Evolutionary conservation across 495 filamentous ascomycete genomes (phyloP).

Genomic region (Letharia lupina): DNA sequence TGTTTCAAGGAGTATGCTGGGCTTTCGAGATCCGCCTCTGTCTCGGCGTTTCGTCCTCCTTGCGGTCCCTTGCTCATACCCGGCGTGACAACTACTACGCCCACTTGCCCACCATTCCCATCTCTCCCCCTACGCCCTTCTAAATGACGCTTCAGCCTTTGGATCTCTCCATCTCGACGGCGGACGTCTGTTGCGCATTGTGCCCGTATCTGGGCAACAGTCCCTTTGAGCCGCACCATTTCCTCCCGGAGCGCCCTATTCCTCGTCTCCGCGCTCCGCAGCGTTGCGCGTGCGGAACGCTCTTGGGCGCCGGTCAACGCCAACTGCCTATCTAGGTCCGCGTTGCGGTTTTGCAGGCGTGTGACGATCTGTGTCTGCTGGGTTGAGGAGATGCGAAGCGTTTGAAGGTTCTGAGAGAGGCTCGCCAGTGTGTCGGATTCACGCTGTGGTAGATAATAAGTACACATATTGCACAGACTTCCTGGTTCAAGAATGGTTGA

Average conservation of each 20-base stretch:
- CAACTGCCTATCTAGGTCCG: conserved; percentile 66
- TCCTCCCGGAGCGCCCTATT: conserved; percentile 70
- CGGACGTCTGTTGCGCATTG: conserved; percentile 89
- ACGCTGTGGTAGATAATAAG: conserved; percentile 46
- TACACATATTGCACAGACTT: not conserved
- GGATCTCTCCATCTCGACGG: conserved; percentile 81
- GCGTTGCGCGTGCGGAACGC: conserved; percentile 55
- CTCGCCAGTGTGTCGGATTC: conserved; percentile 79
- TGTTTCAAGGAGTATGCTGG: conserved; percentile 65
- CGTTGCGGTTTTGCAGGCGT: conserved; percentile 57
- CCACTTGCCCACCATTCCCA: conserved; percentile 32
- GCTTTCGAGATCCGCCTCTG: conserved; percentile 43
- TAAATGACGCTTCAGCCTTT: conserved; percentile 76
- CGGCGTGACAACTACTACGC: conserved; percentile 39
- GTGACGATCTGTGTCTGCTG: conserved; percentile 57
- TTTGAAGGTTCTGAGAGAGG: conserved; percentile 69
- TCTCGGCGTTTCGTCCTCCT: conserved; percentile 33
- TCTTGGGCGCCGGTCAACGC: conserved; percentile 67
- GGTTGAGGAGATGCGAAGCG: conserved; percentile 60
- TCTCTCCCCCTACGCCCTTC: conserved; percentile 48
- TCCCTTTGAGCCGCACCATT: conserved; percentile 62
- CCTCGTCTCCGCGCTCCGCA: conserved; percentile 61
- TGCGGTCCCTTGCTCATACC: conserved; percentile 39
- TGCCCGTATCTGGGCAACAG: conserved; percentile 70
- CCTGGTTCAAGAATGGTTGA: not conserved